phyloP scores from a whole-genome alignment of 1,284 basidiomycete genomes.

The Calocybe gambosa region DNA sequence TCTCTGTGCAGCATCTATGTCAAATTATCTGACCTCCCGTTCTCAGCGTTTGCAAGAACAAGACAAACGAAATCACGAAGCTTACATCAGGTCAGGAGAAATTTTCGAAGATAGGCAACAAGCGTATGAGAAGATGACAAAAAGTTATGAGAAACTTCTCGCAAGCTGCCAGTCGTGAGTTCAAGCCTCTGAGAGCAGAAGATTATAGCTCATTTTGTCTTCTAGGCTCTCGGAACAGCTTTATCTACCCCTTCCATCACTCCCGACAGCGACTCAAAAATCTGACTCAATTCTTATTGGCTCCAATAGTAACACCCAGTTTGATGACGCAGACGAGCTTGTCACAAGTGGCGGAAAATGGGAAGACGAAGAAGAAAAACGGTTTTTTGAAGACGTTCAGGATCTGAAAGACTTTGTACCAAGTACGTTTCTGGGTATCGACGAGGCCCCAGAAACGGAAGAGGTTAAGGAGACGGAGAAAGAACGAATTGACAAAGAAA shows the following conservation, averaged over 20 bases:
- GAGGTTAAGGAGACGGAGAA: constrained; percentile 41
- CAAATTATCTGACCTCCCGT: constrained; percentile 12
- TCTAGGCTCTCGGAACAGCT: constrained; percentile 83
- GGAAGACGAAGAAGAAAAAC: constrained; percentile 96
- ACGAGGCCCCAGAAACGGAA: constrained; percentile 36
- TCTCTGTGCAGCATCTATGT: not conserved
- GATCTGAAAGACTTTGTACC: constrained; percentile 93
- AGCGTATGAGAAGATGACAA: constrained; percentile 97
- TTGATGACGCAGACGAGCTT: constrained; percentile 48
- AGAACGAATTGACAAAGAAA: constrained; percentile 49
- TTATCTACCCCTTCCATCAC: constrained; percentile 70
- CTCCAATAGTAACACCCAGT: constrained; percentile 14
- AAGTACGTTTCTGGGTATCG: constrained; percentile 79
- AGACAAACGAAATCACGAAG: constrained; percentile 94
- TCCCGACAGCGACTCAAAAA: constrained; percentile 78
- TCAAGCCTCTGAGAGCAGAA: not conserved
- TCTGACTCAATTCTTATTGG: constrained; percentile 70
- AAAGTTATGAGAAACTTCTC: constrained; percentile 87
- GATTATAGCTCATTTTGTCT: not conserved
- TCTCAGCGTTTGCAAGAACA: constrained; percentile 88
- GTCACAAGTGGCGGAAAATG: constrained; percentile 77
- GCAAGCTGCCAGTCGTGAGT: constrained; percentile 79
- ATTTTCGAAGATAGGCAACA: constrained; percentile 99
- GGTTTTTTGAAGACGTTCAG: constrained; percentile 91
- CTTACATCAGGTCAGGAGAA: constrained; percentile 97